Evolutionary conservation across 2,329 filamentous ascomycete species (phyloP).

Genomic region (Penicillium sp.): DNA sequence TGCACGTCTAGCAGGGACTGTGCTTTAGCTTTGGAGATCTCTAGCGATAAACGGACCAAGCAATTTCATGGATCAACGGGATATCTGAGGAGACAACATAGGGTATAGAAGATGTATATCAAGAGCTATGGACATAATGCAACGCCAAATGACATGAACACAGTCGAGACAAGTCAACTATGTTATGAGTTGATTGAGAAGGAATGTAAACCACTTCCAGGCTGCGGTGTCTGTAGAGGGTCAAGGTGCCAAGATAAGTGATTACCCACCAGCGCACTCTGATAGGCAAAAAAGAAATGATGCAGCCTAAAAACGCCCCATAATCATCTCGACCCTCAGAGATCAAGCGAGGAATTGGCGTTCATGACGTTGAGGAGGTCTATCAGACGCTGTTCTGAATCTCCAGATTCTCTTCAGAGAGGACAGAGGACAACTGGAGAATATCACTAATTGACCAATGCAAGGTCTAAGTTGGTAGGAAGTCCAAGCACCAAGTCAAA

Average conservation of each 20-base stretch:
- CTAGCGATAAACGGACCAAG: background rate
- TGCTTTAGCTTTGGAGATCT: slow-evolving; percentile 4
- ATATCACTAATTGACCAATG: background rate
- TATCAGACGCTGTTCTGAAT: background rate
- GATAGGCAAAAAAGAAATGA: slow-evolving; percentile 20
- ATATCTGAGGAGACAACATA: background rate
- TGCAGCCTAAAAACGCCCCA: slow-evolving; percentile 25
- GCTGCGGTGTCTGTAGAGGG: slow-evolving; percentile 5
- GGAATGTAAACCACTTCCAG: slow-evolving; percentile 8
- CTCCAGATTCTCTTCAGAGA: background rate
- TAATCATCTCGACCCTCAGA: slow-evolving; percentile 15
- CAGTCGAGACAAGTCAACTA: background rate
- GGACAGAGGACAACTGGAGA: background rate
- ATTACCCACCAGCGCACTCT: slow-evolving; percentile 11
- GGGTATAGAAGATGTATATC: background rate
- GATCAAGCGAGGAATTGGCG: slow-evolving; percentile 6
- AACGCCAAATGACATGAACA: background rate
- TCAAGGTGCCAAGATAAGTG: slow-evolving; percentile 10
- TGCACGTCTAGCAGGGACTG: background rate
- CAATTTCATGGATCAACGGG: background rate
- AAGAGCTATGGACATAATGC: background rate
- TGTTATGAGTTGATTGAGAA: background rate
- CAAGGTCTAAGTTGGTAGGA: background rate
- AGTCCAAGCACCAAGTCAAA: too few species aligned
- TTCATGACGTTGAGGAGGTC: slow-evolving; percentile 3